These are phyloP conservation scores for Mychonastes homosphaera DNA, from an alignment of 139 green algal species.

Conservation along the genomic window DNA sequence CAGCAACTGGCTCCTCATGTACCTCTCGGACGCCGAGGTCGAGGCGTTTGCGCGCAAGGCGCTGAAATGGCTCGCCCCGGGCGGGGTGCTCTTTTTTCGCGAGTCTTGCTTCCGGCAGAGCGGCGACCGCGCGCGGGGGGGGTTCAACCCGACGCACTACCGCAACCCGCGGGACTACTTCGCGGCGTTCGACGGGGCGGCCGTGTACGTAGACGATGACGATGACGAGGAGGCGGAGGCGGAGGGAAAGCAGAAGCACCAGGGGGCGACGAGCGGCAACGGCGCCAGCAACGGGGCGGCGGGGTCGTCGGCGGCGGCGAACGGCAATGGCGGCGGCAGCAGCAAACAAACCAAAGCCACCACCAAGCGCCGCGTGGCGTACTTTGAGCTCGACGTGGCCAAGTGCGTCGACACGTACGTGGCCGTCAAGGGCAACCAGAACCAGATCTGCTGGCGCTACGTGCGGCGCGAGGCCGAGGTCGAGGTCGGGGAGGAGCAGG, in stretches of 20 bases:
- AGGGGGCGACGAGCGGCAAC: too few relatives aligned
- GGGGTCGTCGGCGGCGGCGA: too few relatives aligned
- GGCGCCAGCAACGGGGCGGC: too few relatives aligned
- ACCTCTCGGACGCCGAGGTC: constrained; percentile 73
- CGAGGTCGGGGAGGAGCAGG: not conserved
- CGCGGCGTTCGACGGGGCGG: constrained; percentile 46
- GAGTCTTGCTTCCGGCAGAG: constrained; percentile 81
- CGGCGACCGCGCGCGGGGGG: constrained; percentile 52
- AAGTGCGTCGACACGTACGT: constrained; percentile 76
- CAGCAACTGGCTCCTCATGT: constrained; percentile 93
- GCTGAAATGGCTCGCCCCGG: constrained; percentile 52
- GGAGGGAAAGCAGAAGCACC: too few relatives aligned
- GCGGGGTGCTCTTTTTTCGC: constrained; percentile 73
- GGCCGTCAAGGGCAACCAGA: constrained; percentile 73
- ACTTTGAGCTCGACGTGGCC: constrained; percentile 52
- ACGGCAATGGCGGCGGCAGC: too few relatives aligned
- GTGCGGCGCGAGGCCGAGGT: not conserved
- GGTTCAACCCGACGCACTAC: constrained; percentile 84
- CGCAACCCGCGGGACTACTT: constrained; percentile 67
- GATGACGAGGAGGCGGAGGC: too few relatives aligned
- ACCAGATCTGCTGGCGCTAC: constrained; percentile 54
- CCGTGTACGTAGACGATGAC: not conserved
- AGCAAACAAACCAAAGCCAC: too few relatives aligned
- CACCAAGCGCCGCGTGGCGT: not conserved
- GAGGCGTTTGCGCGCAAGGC: constrained; percentile 39